Evolutionary conservation across 805 yeast genomes (phyloP).

Genomic region (Spathaspora sp.): DNA sequence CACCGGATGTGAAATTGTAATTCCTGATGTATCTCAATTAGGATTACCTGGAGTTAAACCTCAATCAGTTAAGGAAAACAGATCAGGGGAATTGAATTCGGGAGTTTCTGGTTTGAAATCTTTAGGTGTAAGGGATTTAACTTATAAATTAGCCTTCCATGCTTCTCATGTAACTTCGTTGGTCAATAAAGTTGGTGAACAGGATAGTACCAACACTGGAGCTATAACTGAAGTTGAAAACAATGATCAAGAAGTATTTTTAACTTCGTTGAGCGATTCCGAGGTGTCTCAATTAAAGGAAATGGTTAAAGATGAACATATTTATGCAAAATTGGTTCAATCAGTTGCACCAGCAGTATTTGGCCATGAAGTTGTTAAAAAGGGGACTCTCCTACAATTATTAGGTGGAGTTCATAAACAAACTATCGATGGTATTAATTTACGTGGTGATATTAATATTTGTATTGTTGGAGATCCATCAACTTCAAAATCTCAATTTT

Average conservation of each 20-base stretch:
- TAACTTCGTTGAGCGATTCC: constrained; percentile 71
- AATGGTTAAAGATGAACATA: constrained; percentile 86
- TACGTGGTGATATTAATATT: constrained; percentile 94
- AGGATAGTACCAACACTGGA: constrained; percentile 15
- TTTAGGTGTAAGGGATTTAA: constrained; percentile 91
- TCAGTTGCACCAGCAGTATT: constrained; percentile 95
- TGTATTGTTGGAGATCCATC: constrained; percentile 98
- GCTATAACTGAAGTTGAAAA: constrained; percentile 33
- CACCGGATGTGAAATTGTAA: constrained; percentile 91
- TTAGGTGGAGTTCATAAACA: constrained; percentile 94
- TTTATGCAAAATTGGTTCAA: constrained; percentile 77
- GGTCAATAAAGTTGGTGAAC: constrained; percentile 27
- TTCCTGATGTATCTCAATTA: constrained; percentile 90
- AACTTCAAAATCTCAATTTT: constrained; percentile 92
- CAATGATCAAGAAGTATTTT: constrained; percentile 75
- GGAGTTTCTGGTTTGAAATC: constrained; percentile 88
- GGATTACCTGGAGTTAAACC: constrained; percentile 96
- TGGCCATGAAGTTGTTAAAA: constrained; percentile 92
- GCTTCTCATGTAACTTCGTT: constrained; percentile 86
- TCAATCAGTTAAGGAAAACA: constrained; percentile 64
- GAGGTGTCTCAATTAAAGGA: constrained; percentile 82
- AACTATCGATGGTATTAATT: constrained; percentile 89
- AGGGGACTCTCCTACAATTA: constrained; percentile 83
- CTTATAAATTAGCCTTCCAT: constrained; percentile 85
- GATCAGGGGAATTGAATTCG: constrained; percentile 69